Evolutionary conservation across 768 basidiomycete genomes (phyloP).

Genomic region (Naganishia vishniacii): DNA sequence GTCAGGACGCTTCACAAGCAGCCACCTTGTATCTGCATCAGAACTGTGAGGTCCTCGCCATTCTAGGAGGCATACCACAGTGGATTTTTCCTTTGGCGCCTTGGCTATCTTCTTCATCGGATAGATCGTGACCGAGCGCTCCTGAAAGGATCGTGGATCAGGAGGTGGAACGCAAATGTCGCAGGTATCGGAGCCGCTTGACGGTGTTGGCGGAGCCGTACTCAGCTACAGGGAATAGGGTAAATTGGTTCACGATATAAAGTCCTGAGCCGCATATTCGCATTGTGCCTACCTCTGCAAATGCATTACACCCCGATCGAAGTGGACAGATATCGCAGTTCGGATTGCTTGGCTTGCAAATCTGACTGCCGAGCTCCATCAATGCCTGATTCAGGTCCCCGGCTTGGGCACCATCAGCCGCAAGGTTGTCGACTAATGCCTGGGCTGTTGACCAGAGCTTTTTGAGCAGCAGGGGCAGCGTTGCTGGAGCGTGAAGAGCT

Average conservation of each 20-base stretch:
- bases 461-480: slow-evolving; percentile 69
- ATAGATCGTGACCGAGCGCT: slow-evolving; percentile 61
- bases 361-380: slow-evolving; percentile 88
- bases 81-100: slow-evolving; percentile 74
- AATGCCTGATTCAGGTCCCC: slow-evolving; percentile 80
- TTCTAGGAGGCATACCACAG: slow-evolving; percentile 78
- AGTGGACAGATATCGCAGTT: slow-evolving; percentile 69
- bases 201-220: slow-evolving; percentile 10
- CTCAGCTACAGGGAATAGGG: background rate
- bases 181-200: slow-evolving; percentile 26
- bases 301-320: slow-evolving; percentile 63
- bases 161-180: slow-evolving; percentile 33
- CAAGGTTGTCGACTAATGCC: slow-evolving; percentile 58
- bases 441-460: slow-evolving; percentile 75
- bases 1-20: slow-evolving; percentile 76
- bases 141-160: slow-evolving; percentile 17
- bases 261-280: too few relatives aligned
- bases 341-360: slow-evolving; percentile 82
- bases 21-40: slow-evolving; percentile 52
- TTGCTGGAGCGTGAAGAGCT: slow-evolving; percentile 74
- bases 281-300: slow-evolving; percentile 47
- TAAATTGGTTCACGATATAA: too few relatives aligned
- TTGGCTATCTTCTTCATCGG: slow-evolving; percentile 82
- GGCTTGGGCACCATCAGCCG: slow-evolving; percentile 47
- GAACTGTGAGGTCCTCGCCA: slow-evolving; percentile 54